Evolutionary conservation across 768 basidiomycete species (phyloP).

Genomic region (Mycena vulgaris): DNA sequence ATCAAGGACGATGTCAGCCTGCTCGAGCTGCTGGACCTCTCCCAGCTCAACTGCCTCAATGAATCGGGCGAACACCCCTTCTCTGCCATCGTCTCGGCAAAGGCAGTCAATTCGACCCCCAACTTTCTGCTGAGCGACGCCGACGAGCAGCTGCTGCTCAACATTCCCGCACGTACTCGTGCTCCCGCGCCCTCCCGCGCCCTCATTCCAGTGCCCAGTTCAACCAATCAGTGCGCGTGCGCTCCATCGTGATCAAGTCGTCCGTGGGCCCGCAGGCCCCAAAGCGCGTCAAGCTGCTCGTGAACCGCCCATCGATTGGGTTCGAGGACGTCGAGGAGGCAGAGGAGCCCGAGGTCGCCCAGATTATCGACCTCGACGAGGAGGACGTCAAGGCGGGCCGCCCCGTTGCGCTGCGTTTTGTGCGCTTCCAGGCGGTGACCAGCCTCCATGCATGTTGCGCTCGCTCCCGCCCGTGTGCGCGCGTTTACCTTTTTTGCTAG

Average conservation of each 20-base stretch:
- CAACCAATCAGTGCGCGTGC: conserved; percentile 77
- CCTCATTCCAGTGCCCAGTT: conserved; percentile 67
- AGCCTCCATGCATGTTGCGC: conserved; percentile 71
- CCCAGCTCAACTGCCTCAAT: conserved; percentile 80
- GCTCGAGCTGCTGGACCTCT: conserved; percentile 70
- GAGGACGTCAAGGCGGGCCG: conserved; percentile 65
- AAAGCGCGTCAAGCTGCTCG: conserved; percentile 71
- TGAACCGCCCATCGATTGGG: conserved; percentile 71
- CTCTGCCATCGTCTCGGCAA: conserved; percentile 63
- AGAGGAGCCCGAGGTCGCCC: conserved; percentile 65
- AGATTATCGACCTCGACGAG: conserved; percentile 68
- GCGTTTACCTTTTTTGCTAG: conserved; percentile 49
- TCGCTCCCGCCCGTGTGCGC: not conserved
- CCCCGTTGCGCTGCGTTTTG: conserved; percentile 69
- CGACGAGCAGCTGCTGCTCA: conserved; percentile 81
- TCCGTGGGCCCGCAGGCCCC: conserved; percentile 63
- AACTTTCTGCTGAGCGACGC: conserved; percentile 76
- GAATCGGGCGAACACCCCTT: conserved; percentile 68
- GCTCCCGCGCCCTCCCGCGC: not conserved
- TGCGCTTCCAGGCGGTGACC: conserved; percentile 80
- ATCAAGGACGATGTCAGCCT: conserved; percentile 48
- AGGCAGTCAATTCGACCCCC: conserved; percentile 58
- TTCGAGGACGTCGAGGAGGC: conserved; percentile 76
- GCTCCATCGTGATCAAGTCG: conserved; percentile 69
- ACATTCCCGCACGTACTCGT: conserved; percentile 68